Evolutionary conservation across 768 basidiomycete species (phyloP), one percentile per base, ranked within the genome.

Genomic region (Podaxis pistillaris): DNA sequence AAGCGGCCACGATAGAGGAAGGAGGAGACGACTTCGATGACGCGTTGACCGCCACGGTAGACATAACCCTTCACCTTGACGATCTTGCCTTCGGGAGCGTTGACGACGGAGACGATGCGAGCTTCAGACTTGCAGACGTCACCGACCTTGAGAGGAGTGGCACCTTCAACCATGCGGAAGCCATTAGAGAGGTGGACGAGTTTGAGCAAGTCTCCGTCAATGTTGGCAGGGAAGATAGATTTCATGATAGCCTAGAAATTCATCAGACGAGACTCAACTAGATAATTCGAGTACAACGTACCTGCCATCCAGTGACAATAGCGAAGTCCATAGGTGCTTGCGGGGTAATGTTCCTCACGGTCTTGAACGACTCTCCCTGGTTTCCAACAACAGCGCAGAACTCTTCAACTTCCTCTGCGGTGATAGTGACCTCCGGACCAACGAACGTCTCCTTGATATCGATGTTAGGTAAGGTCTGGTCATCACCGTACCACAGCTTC

Each of bases 301-400:
- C 95, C 89, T 96, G 88, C 97, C 97, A 99, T 51, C 96, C 96
- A 44, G 95, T 89, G 56, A 98, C 96, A 70, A 99, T 99, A 26
- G 96, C 94, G 69, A 97, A 98, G 77, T 98, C 96, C 93, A 99
- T 96, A 0, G 97, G 97, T 1, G 96, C 94, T 69, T 91, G 86
- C 49, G 94, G 85, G 37, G 81, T 80, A 24, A 81, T 79, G 53
- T 81, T 88, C 61, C 94, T 83, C 2, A 81, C 85, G 12, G 83
- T 79, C 83, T 96, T 94, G 83, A 96, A 99, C 1, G 84, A 83
- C 72, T 94, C 96, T 33, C 86, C 89, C 70, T 96, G 89, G 75
- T 98, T 98, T 36, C 96, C 96, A 60, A 98, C 87, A 54, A 99
- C 90, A 24, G 87, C 84, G 69, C 94, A 96, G 83, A 99, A 99